phyloP scores from a whole-genome alignment of 495 filamentous ascomycete genomes.

The Stereocaulon alpinum region DNA sequence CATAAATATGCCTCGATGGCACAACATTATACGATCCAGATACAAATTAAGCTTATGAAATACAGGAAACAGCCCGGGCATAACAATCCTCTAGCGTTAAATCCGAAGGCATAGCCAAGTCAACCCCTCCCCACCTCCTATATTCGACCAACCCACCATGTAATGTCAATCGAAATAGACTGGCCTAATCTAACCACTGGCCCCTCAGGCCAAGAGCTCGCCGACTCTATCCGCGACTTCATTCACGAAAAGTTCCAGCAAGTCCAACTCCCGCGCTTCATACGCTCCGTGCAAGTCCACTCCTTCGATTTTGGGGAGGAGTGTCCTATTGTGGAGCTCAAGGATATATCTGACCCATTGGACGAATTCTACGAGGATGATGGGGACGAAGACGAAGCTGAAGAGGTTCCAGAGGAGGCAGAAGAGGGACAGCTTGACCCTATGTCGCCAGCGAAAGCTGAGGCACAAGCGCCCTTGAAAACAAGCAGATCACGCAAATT shows the following conservation, averaged over 20 bases:
- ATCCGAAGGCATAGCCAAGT: too few relatives aligned
- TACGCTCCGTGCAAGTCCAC: constrained; percentile 89
- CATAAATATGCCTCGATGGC: background rate
- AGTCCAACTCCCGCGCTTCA: constrained; percentile 83
- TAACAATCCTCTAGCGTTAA: too few relatives aligned
- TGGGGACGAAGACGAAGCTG: constrained; percentile 34
- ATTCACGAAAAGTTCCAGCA: constrained; percentile 93
- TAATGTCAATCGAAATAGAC: constrained; percentile 94
- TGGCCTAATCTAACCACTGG: constrained; percentile 90
- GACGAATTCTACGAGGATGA: constrained; percentile 94
- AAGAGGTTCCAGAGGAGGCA: constrained; percentile 17
- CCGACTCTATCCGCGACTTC: constrained; percentile 79
- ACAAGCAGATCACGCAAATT: background rate
- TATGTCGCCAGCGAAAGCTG: background rate
- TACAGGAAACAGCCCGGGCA: too few relatives aligned
- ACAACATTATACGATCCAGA: background rate
- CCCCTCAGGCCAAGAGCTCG: constrained; percentile 70
- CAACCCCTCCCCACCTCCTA: too few relatives aligned
- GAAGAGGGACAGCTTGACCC: background rate
- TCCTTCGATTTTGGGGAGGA: constrained; percentile 85
- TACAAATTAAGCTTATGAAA: background rate
- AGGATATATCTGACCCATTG: constrained; percentile 91
- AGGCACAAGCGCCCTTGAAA: background rate
- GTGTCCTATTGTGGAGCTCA: constrained; percentile 76
- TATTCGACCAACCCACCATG: background rate